Percentiles rank a stretch among this genome's conserved stretches.
These are phyloP conservation scores for Coniochaeta sp. DNA, from an alignment of 2,329 filamentous ascomycete genomes.

Conservation along the genomic window DNA sequence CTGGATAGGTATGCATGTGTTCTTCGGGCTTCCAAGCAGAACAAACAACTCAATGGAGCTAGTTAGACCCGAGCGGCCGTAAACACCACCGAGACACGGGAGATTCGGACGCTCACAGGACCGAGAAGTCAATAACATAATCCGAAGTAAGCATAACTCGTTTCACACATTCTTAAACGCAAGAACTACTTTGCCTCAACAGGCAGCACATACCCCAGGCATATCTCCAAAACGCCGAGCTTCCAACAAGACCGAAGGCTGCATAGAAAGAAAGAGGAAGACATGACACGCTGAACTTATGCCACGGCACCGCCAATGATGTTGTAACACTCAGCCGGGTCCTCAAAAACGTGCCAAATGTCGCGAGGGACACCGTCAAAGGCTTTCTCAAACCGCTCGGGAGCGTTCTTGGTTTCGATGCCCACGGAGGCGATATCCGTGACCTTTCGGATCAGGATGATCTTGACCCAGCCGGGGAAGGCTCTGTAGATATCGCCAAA, in stretches of 20 bases:
- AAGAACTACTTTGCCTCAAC: no score
- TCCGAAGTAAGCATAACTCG: no score
- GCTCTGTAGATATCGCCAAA: conserved; percentile 60
- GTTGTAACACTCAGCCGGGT: conserved; percentile 56
- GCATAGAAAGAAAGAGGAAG: background rate
- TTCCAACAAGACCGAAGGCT: background rate
- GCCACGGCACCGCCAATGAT: background rate
- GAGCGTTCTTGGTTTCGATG: conserved; percentile 67
- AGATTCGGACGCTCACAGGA: no score
- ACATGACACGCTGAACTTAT: background rate
- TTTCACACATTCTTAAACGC: no score
- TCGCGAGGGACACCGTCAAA: conserved; percentile 63
- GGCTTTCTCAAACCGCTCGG: conserved; percentile 71
- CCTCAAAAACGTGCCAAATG: conserved; percentile 77
- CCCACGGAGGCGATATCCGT: conserved; percentile 62
- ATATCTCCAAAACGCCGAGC: background rate
- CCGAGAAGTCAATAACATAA: no score
- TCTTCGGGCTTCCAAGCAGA: no score
- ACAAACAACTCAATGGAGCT: no score
- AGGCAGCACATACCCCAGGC: background rate
- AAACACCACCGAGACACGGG: no score
- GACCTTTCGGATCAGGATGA: conserved; percentile 82
- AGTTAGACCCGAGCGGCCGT: no score
- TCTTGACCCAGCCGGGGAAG: conserved; percentile 68
- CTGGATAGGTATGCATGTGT: no score